phyloP scores from a whole-genome alignment of 176 grass and related monocot species.

The Carex pumila region DNA sequence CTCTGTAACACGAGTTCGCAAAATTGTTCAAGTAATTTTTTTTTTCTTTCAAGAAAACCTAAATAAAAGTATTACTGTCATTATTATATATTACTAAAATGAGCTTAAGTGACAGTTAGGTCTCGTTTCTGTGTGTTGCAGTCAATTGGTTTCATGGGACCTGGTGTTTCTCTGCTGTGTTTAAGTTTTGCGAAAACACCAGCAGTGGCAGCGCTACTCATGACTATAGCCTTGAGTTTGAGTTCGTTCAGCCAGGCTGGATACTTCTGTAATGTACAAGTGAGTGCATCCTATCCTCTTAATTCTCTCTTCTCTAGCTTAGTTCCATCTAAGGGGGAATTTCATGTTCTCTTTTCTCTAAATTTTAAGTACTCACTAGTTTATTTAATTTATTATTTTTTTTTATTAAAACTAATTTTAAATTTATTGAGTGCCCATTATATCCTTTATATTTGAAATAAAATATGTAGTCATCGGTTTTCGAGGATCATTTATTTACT shows the following conservation, averaged over 20 bases:
- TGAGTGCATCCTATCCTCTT: conserved; percentile 13
- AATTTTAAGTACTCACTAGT: too few relatives aligned
- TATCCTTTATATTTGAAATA: too few relatives aligned
- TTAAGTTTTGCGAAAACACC: conserved; percentile 78
- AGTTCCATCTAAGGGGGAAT: background rate
- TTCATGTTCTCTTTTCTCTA: too few relatives aligned
- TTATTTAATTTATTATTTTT: too few relatives aligned
- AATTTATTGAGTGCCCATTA: too few relatives aligned
- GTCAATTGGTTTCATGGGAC: conserved; percentile 91
- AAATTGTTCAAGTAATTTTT: conserved; percentile 76
- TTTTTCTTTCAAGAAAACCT: background rate
- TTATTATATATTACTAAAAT: background rate
- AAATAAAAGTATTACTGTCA: conserved; percentile 7
- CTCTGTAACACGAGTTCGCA: conserved; percentile 41
- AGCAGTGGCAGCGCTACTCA: conserved; percentile 48
- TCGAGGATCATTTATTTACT: too few relatives aligned
- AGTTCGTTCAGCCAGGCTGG: conserved; percentile 92
- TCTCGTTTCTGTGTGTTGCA: conserved; percentile 30
- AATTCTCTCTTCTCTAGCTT: conserved; percentile 6
- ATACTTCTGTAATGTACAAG: conserved; percentile 90
- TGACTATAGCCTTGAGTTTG: conserved; percentile 77
- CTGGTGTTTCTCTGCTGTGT: conserved; percentile 54
- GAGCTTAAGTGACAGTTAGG: background rate
- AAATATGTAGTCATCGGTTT: too few relatives aligned
- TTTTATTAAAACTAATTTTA: too few relatives aligned